phyloP scores from a whole-genome alignment of 1,284 basidiomycete genomes.

The Cerrena zonata region DNA sequence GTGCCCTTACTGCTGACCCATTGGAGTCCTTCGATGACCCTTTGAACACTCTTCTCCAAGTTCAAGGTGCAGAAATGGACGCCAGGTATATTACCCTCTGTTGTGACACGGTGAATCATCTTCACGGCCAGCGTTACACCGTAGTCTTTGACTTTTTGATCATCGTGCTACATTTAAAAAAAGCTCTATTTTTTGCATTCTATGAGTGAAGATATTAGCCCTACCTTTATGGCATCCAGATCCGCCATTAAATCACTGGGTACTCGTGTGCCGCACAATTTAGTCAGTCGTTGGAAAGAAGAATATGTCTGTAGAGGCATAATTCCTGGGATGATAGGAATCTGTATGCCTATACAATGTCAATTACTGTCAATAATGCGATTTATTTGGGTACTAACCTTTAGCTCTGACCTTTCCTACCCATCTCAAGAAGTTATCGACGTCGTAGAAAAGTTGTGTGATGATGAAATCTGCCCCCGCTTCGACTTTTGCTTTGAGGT shows the following conservation, averaged over 20 bases:
- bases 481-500: constrained; percentile 86
- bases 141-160: constrained; percentile 86
- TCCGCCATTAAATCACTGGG: constrained; percentile 66
- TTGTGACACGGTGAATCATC: constrained; percentile 60
- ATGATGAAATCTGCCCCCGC: constrained; percentile 95
- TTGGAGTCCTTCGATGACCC: constrained; percentile 75
- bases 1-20: constrained; percentile 52
- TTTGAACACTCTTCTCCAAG: constrained; percentile 90
- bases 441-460: constrained; percentile 97
- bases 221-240: constrained; percentile 75
- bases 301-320: constrained; percentile 98
- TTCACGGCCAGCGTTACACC: constrained; percentile 75
- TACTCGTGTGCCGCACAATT: constrained; percentile 80
- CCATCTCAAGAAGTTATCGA: constrained; percentile 81
- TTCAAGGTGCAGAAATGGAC: constrained; percentile 97
- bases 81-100: constrained; percentile 64
- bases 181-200: not conserved
- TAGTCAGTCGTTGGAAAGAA: constrained; percentile 87
- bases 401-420: constrained; percentile 61
- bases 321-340: constrained; percentile 91
- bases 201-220: constrained; percentile 24
- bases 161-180: constrained; percentile 64
- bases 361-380: constrained; percentile 7
- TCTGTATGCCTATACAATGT: constrained; percentile 63
- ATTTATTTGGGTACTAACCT: constrained; percentile 42